Evolutionary conservation across 306 rosid species (phyloP), one percentile per base, ranked within the genome.

Genomic region (Quercus glauca): DNA sequence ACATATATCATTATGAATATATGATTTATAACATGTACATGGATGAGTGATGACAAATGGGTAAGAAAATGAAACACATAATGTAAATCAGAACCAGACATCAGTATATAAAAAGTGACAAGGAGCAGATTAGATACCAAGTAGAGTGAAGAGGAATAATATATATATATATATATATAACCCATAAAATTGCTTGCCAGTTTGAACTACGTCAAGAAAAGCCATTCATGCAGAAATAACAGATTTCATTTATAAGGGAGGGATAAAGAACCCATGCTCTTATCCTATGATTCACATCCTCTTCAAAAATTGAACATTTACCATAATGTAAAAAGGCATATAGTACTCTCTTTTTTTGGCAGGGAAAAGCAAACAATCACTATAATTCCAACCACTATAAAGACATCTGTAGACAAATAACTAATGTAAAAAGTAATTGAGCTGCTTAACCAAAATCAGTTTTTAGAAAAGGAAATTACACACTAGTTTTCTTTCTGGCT

Each of bases 401-500:
- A 65, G 11, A 65, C 4, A 31, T 31, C 23, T 15, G 49, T 17
- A 31, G 9, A 7, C 6, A 17, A 65, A 65, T 29, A 29, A 31
- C 21, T 31, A 31, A 31, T 65, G 71, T 23, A 65, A 65, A 43
- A 43, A 43, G 13, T 8, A 56, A 41, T 43, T 19, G 18, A 80
- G 72, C 60, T 41, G 33, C 35, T 63, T 73, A 77, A 51, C 76
- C 55, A 21, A 76, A 78, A 74, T 14, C 55, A 26, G n/a, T 33
- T 3, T 2, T 20, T 41, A 70, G 65, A 60, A 31, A 9, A 55
- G 57, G 71, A 67, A 45, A 17, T 17, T 57, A 86, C 92, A 82
- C 79, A 92, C 97, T 73, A 95, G 87, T 51, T 82, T 95, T 89
- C 96, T 89, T 81, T 95, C 99, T 60, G 92, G 93, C 88, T 95